Percentiles rank a stretch among this genome's conserved stretches.
phyloP scores from a whole-genome alignment of 768 basidiomycete species.

The Leucogyrophana mollusca region DNA sequence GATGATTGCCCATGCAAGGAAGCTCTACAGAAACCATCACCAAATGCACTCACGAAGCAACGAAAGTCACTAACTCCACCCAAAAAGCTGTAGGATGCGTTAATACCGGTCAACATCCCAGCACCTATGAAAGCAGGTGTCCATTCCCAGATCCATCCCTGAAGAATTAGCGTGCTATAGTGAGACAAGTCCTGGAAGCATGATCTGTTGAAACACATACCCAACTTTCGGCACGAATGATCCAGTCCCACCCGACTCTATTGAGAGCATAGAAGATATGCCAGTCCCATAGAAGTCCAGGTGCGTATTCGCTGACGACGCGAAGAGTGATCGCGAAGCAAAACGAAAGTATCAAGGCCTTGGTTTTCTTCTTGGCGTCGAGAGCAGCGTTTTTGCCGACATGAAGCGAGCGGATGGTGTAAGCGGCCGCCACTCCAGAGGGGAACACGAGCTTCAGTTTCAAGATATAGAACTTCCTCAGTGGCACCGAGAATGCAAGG shows the following conservation, averaged over 20 bases:
- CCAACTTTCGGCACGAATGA: conserved; percentile 61
- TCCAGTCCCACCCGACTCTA: conserved; percentile 56
- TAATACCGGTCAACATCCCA: conserved; percentile 57
- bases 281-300: conserved; percentile 63
- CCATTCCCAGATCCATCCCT: conserved; percentile 24
- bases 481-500: conserved; percentile 64
- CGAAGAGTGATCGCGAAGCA: conserved; percentile 47
- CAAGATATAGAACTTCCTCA: conserved; percentile 61
- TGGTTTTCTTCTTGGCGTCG: conserved; percentile 55
- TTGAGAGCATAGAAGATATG: conserved; percentile 63
- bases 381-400: conserved; percentile 47
- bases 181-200: too few relatives aligned
- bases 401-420: conserved; percentile 62
- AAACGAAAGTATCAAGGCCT: conserved; percentile 48
- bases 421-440: conserved; percentile 65
- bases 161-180: conserved; percentile 1
- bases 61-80: conserved; percentile 33
- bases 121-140: conserved; percentile 60
- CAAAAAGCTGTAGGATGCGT: conserved; percentile 55
- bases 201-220: too few relatives aligned
- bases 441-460: conserved; percentile 64
- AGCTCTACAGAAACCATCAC: conserved; percentile 31
- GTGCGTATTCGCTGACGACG: conserved; percentile 55
- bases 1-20: conserved; percentile 65
- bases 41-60: not conserved